Percentiles rank a stretch among this genome's conserved stretches.
Evolutionary conservation across 2,329 filamentous ascomycete genomes (phyloP).

Genomic region (Neopestalotiopsis clavispora): DNA sequence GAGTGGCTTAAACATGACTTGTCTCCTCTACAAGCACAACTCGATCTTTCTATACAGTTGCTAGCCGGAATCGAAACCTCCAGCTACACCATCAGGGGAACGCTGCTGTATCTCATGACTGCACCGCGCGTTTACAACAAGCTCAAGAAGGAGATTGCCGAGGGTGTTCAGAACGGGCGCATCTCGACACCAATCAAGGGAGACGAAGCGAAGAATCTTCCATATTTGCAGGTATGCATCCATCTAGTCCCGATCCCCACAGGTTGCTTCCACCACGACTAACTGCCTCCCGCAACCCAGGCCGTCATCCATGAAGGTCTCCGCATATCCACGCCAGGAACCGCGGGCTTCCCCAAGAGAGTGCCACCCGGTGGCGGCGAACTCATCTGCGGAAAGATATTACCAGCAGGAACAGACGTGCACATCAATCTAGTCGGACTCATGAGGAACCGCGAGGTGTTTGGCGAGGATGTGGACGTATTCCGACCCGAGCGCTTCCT

Average conservation of each 20-base stretch:
- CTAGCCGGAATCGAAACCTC: slow-evolving; percentile 25
- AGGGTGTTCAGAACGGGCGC: slow-evolving; percentile 19
- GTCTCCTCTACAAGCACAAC: slow-evolving; percentile 29
- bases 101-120: slow-evolving; percentile 23
- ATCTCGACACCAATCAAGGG: slow-evolving; percentile 22
- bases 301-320: slow-evolving; percentile 24
- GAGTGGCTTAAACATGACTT: slow-evolving; percentile 31
- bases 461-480: slow-evolving; percentile 13
- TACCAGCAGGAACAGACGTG: slow-evolving; percentile 21
- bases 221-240: slow-evolving; percentile 14
- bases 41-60: slow-evolving; percentile 30
- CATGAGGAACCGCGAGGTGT: slow-evolving; percentile 1
- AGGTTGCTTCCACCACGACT: neutral
- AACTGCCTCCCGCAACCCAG: slow-evolving; percentile 5
- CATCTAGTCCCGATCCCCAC: neutral
- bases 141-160: slow-evolving; percentile 22
- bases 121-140: slow-evolving; percentile 23
- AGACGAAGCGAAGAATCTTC: slow-evolving; percentile 13
- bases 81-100: slow-evolving; percentile 22
- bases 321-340: slow-evolving; percentile 20
- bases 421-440: slow-evolving; percentile 14
- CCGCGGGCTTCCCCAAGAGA: slow-evolving; percentile 20
- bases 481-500: slow-evolving; percentile 22
- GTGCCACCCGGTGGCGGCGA: slow-evolving; percentile 32
- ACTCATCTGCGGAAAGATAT: slow-evolving; percentile 19